Evolutionary conservation across 1,284 basidiomycete genomes (phyloP), one percentile per base, ranked within the genome.

Genomic region (Microbotryomycetes sp.): DNA sequence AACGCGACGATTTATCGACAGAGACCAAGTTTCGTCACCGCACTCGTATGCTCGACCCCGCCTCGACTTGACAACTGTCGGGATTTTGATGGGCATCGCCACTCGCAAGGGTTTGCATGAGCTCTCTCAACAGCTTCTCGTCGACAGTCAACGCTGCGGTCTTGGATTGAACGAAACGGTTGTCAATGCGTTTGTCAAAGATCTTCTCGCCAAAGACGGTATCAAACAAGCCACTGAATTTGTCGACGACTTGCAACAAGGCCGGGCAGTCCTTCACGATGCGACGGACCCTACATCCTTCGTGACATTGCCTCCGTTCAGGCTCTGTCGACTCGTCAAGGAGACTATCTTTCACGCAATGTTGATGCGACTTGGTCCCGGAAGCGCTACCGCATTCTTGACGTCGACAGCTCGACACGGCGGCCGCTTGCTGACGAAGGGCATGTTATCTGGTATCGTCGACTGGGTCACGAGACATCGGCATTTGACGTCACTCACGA

Each of bases 41-140:
- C 18, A 9, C 35, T 11, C 35, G 18, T 9, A 9, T 11, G 9
- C 18, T 29, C 59, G 51, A 2, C 64, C 64, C 0, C 13, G 2
- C 0, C 61, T 64, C 21, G 67, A 68, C 30, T 6, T 48, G 3
- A 29, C 61, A 6, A 68, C 67, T 9, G 21, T 66, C 45, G 57
- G 60, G 24, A 54, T 35, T 11, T 60, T 68, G 21, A 41, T 52
- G 45, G 49, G 58, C 29, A 24, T 66, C 53, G 46, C 54, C 9
- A 50, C 62, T 3, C 59, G 64, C 1, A 31, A 45, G 6, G 49
- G 56, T 1, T 59, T 47, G 7, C 18, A 35, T 18, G 59, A 63
- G 11, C 52, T 62, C 48, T 59, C 67, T n/a, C 11, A 55, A 2
- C 16, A 27, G 3, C 45, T 66, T 30, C 48, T 68, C 45, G 23